phyloP scores from a whole-genome alignment of 176 grass and related monocot species.

The Carex pumila region DNA sequence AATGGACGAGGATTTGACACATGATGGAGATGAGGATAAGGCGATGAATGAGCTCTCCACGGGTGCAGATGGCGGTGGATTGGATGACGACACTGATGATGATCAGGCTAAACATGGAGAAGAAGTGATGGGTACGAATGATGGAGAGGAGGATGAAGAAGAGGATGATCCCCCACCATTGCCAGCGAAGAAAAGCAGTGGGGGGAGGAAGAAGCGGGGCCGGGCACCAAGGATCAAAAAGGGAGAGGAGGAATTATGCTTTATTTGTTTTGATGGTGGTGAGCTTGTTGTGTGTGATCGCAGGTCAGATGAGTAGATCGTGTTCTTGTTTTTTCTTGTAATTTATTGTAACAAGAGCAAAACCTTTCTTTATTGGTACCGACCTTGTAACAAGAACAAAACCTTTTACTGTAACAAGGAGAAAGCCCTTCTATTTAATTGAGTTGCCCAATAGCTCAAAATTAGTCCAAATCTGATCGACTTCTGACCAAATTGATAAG shows the following conservation, averaged over 20 bases:
- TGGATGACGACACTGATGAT: conserved; percentile 24
- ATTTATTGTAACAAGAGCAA: not conserved
- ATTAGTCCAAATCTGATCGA: not conserved
- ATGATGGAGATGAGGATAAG: conserved; percentile 22
- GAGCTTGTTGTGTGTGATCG: conserved; percentile 98
- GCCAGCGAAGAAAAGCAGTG: conserved; percentile 40
- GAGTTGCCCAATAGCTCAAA: not conserved
- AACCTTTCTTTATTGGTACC: not conserved
- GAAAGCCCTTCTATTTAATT: not conserved
- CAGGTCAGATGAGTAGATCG: conserved; percentile 40
- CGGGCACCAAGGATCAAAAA: conserved; percentile 40
- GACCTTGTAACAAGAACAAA: not conserved
- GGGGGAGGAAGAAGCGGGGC: conserved; percentile 59
- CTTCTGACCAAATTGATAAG: not conserved
- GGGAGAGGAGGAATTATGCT: conserved; percentile 88
- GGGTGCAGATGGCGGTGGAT: conserved; percentile 18
- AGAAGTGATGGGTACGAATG: conserved; percentile 30
- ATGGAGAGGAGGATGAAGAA: conserved; percentile 34
- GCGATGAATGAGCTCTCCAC: conserved; percentile 10
- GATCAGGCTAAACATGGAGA: conserved; percentile 21
- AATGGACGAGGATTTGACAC: conserved; percentile 14
- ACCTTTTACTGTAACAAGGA: not conserved
- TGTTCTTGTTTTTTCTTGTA: conserved; percentile 8
- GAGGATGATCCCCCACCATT: conserved; percentile 34
- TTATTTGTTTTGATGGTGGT: conserved; percentile 99